Evolutionary conservation across 257 asterid species (phyloP).

Genomic region (Scutellaria minor): DNA sequence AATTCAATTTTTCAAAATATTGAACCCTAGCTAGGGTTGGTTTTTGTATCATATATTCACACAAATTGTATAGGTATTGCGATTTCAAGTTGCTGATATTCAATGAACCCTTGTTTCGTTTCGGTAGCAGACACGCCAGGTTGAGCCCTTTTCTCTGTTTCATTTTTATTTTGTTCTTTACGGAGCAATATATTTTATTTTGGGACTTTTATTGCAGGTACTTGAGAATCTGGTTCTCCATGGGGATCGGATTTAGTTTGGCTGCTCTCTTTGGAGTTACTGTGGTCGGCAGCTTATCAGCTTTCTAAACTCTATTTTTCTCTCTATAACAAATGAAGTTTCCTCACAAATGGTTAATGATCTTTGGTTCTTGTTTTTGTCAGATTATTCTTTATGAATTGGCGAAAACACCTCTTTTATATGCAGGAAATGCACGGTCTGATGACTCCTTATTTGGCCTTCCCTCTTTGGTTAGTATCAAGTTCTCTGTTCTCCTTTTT

Average conservation of each 20-base stretch:
- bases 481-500: neutral
- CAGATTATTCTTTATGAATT: conserved; percentile 70
- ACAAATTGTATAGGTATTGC: conserved; percentile 62
- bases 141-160: conserved; percentile 24
- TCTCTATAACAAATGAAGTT: neutral
- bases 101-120: conserved; percentile 70
- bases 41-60: conserved; percentile 23
- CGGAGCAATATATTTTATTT: neutral
- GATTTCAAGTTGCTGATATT: conserved; percentile 65
- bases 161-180: neutral
- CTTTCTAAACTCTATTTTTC: neutral
- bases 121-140: conserved; percentile 80
- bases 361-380: conserved; percentile 15
- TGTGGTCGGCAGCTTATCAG: conserved; percentile 42
- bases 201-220: conserved; percentile 45
- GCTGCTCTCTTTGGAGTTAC: conserved; percentile 65
- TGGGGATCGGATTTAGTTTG: conserved; percentile 79
- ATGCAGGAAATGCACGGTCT: conserved; percentile 42
- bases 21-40: neutral
- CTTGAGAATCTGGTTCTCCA: conserved; percentile 73
- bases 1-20: neutral
- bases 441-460: conserved; percentile 46
- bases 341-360: neutral
- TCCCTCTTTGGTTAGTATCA: conserved; percentile 58
- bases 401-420: conserved; percentile 46